Percentiles rank a stretch among this genome's conserved stretches.
phyloP scores from a whole-genome alignment of 1,139 yeast genomes.

The Hansenula lynferdii region DNA sequence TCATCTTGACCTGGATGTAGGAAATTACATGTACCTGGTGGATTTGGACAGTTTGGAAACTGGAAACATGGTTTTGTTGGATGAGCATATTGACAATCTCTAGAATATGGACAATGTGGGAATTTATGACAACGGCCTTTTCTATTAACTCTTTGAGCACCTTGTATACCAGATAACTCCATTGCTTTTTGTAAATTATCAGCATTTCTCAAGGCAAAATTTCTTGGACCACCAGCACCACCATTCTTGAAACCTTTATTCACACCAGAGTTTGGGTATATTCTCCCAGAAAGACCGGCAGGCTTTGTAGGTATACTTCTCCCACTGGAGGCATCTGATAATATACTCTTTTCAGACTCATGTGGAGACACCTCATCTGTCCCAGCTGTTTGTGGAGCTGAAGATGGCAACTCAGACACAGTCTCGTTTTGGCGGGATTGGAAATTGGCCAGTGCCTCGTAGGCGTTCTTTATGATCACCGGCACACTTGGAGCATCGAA shows the following conservation, averaged over 20 bases:
- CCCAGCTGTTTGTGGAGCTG: constrained; percentile 4
- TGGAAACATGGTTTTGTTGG: constrained; percentile 73
- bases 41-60: constrained; percentile 74
- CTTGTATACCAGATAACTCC: constrained; percentile 13
- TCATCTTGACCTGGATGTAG: constrained; percentile 85
- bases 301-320: constrained; percentile 18
- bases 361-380: not conserved
- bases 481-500: constrained; percentile 61
- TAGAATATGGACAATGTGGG: constrained; percentile 66
- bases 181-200: constrained; percentile 22
- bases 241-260: constrained; percentile 22
- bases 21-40: constrained; percentile 77
- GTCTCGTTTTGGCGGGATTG: constrained; percentile 26
- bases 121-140: constrained; percentile 71
- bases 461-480: constrained; percentile 43
- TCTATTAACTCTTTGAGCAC: constrained; percentile 29
- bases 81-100: constrained; percentile 69
- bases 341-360: constrained; percentile 2
- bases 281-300: constrained; percentile 13
- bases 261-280: too few relatives aligned
- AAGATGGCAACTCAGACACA: not conserved
- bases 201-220: constrained; percentile 20
- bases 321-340: not conserved
- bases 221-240: constrained; percentile 8
- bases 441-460: constrained; percentile 47